Evolutionary conservation across 768 basidiomycete species (phyloP).

Genomic region (Panus rudis): DNA sequence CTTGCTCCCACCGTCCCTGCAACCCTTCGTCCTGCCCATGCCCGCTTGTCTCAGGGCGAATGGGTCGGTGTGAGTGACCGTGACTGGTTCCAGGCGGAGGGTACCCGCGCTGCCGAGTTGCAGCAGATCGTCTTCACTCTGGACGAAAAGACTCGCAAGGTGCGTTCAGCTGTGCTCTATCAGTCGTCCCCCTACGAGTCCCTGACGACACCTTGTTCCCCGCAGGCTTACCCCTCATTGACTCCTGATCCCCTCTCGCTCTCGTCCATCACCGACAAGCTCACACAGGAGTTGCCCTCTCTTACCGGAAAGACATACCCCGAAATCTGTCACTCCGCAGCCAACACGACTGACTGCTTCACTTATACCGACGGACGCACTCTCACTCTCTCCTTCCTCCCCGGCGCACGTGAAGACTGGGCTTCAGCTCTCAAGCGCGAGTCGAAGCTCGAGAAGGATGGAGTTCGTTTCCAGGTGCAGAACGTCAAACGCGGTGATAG

Average conservation of each 20-base stretch:
- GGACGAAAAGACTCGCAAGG: constrained; percentile 31
- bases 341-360: constrained; percentile 31
- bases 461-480: constrained; percentile 47
- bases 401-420: constrained; percentile 47
- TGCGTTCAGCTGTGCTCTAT: constrained; percentile 18
- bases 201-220: not conserved
- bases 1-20: constrained; percentile 49
- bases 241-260: constrained; percentile 38
- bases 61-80: constrained; percentile 59
- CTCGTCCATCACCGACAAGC: constrained; percentile 43
- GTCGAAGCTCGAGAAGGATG: constrained; percentile 20
- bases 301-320: constrained; percentile 41
- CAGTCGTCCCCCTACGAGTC: constrained; percentile 17
- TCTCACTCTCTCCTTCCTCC: constrained; percentile 45
- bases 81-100: constrained; percentile 37
- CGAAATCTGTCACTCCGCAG: constrained; percentile 42
- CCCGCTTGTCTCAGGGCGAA: constrained; percentile 42
- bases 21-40: constrained; percentile 48
- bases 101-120: constrained; percentile 46
- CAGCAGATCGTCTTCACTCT: constrained; percentile 68
- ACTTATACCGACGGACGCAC: constrained; percentile 27
- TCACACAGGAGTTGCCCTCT: constrained; percentile 34
- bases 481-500: constrained; percentile 37
- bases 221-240: constrained; percentile 21
- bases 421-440: constrained; percentile 30